These are phyloP conservation scores for Ephemerocybe angulata DNA, from an alignment of 768 basidiomycete genomes.

Conservation along the genomic window DNA sequence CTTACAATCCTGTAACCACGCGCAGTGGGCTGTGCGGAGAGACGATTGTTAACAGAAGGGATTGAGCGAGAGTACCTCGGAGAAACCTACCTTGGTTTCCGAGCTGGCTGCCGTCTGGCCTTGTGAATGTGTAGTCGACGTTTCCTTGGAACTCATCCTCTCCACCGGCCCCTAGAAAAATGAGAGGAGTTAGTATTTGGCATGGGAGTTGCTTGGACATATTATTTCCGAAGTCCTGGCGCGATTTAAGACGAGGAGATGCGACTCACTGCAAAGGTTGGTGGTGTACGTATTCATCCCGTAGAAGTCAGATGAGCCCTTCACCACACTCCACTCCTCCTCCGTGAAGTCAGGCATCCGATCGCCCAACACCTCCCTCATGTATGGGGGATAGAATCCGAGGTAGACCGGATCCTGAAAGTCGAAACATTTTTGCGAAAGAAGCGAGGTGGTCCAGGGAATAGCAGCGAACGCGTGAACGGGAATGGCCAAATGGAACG, in stretches of 20 bases:
- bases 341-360: conserved; percentile 57
- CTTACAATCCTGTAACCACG: conserved; percentile 66
- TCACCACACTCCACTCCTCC: conserved; percentile 54
- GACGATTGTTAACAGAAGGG: neutral
- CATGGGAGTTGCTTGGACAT: neutral
- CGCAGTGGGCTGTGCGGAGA: conserved; percentile 46
- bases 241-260: neutral
- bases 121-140: conserved; percentile 57
- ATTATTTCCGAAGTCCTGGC: neutral
- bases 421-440: conserved; percentile 2
- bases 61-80: neutral
- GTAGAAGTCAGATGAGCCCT: conserved; percentile 67
- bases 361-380: conserved; percentile 52
- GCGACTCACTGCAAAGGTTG: conserved; percentile 50
- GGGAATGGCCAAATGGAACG: neutral
- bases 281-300: conserved; percentile 74
- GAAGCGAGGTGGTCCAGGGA: neutral
- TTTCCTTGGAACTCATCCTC: conserved; percentile 62
- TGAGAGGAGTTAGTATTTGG: neutral
- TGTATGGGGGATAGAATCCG: conserved; percentile 60
- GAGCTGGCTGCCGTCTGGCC: conserved; percentile 60
- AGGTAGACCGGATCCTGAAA: conserved; percentile 63
- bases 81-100: conserved; percentile 51
- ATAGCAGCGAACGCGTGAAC: neutral
- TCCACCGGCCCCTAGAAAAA: conserved; percentile 47